phyloP scores from a whole-genome alignment of 805 yeast genomes.

The Candida alai region DNA sequence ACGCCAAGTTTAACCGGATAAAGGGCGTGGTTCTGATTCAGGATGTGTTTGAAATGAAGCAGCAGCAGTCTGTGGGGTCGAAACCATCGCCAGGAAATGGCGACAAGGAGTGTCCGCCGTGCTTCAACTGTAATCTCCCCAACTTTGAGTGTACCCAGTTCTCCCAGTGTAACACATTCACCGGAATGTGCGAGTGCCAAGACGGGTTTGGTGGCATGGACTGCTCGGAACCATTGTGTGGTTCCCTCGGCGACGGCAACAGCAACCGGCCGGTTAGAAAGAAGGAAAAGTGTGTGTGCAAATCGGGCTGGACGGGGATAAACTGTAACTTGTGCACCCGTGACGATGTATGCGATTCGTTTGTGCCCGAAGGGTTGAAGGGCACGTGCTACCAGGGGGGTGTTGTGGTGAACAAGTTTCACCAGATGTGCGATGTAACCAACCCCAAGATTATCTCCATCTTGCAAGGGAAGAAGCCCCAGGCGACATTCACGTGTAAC shows the following conservation, averaged over 20 bases:
- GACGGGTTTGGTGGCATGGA: constrained; percentile 93
- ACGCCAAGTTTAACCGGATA: constrained; percentile 17
- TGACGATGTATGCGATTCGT: constrained; percentile 76
- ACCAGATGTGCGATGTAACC: constrained; percentile 94
- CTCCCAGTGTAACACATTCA: constrained; percentile 79
- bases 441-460: constrained; percentile 80
- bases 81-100: constrained; percentile 9
- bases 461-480: constrained; percentile 77
- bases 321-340: constrained; percentile 82
- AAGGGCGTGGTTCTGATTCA: constrained; percentile 20
- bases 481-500: constrained; percentile 88
- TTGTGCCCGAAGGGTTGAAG: constrained; percentile 78
- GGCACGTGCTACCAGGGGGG: constrained; percentile 93
- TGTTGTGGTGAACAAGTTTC: constrained; percentile 70
- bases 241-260: constrained; percentile 63
- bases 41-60: constrained; percentile 21
- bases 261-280: constrained; percentile 61
- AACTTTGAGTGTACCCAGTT: constrained; percentile 88
- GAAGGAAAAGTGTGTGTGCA: constrained; percentile 63
- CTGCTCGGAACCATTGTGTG: constrained; percentile 86
- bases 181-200: constrained; percentile 90
- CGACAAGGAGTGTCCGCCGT: constrained; percentile 69
- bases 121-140: constrained; percentile 93
- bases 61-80: constrained; percentile 6
- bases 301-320: constrained; percentile 88